phyloP scores from a whole-genome alignment of 192 early-diverging fungal species.

The Mortierella claussenii region DNA sequence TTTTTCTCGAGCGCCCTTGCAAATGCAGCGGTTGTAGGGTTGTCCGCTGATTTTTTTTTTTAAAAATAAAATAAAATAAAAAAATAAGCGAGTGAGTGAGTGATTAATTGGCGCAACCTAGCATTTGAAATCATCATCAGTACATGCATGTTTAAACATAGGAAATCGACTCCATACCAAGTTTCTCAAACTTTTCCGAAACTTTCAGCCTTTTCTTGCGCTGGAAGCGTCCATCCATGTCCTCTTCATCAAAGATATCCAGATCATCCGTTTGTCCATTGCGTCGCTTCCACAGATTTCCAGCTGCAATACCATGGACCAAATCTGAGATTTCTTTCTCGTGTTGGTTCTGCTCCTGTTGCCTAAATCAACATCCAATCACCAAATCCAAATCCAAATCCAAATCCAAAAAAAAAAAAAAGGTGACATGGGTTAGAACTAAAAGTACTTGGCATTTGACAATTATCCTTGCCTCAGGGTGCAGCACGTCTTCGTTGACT shows the following conservation, averaged over 20 bases:
- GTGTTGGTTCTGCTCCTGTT: constrained; percentile 42
- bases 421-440: no score
- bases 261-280: constrained; percentile 43
- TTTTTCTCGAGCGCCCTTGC: constrained; percentile 40
- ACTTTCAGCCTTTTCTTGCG: constrained; percentile 49
- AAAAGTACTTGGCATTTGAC: no score
- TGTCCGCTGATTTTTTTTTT: no score
- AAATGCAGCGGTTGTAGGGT: constrained; percentile 37
- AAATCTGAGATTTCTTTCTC: constrained; percentile 43
- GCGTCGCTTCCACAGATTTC: constrained; percentile 47
- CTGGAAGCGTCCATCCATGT: constrained; percentile 44
- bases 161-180: no score
- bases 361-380: no score
- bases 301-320: constrained; percentile 46
- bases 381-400: no score
- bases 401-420: no score
- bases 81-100: background rate
- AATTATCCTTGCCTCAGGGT: no score
- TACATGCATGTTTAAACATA: no score
- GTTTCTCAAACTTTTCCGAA: constrained; percentile 47
- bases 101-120: no score
- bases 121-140: no score
- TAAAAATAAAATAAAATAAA: no score
- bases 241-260: constrained; percentile 43
- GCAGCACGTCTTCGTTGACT: background rate